Base-by-base conservation (phyloP, 805 yeast species). In the Hanseniaspora lindneri region DNA sequence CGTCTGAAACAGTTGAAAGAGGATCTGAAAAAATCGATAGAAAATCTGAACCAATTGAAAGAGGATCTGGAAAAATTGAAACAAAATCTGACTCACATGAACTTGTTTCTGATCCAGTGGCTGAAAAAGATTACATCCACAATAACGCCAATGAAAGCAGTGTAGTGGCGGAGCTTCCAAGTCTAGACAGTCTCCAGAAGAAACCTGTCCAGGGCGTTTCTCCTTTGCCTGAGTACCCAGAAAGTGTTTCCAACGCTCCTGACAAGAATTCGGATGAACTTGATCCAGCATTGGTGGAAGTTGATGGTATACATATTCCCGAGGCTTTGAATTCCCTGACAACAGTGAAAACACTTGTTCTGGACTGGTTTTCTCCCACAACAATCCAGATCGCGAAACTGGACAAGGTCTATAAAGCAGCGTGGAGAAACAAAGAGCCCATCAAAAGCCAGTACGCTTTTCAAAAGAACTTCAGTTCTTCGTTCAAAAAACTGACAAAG, bases 401-500 rank as follows among this genome's bases (percentile, higher is more conserved):
- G n/a, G 49, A 44, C 19, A 44, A 37, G 11, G 13, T 28, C 1
- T 44, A 37, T n/a, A 44, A 44, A 14, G 32, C 8, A 17, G 14
- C n/a, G 17, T 44, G 49, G 49, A 36, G 49, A 37, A 5, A n/a
- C 2, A 30, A 37, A 11, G 49, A 44, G 13, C 49, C 49, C 3
- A 17, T 44, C 4, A 44, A 44, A 28, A 37, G 42, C 21, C 39
- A 44, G 25, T 44, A 44, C 17, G 49, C 36, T 14, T 44, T 44
- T 17, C 41, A 37, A 39, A 44, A 44, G 32, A 8, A 27, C 17
- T 44, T 44, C 17, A 30, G 35, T 13, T 19, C 42, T 8, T 14
- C 39, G 1, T 44, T 37, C 21, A 44, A 37, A 24, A 44, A 44
- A 32, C 17, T 44, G 8, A 37, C 41, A 17, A 44, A 37, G 27